Evolutionary conservation across 371 early-diverging fungal genomes (phyloP), one percentile per base, ranked within the genome.

Genomic region (Mortierella sp.): DNA sequence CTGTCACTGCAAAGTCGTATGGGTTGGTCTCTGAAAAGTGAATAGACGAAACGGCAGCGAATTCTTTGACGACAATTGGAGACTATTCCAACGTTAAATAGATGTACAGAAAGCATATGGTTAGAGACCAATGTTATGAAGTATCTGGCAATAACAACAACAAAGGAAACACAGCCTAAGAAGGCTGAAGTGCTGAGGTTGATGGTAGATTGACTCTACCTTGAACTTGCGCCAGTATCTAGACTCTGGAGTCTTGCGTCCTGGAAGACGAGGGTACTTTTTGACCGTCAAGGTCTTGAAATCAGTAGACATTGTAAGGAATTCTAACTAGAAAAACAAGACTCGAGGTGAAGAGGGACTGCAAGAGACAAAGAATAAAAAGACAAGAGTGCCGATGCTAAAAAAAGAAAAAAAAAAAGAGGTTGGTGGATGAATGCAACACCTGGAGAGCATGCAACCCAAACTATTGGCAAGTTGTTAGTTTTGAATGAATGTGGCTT

Each of bases 1-100:
- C 89, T 10, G 97, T 92, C 29, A 96, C 95, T 17, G 95, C 94
- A 79, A 97, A 94, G 80, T 96, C 95, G 82, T 95, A 87, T 9
- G 97, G 97, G 64, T 89, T 83, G n/a, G 88, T 75, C 34, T 93
- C 94, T 62, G 94, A 93, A 81, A 96, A 98, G 80, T 93, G 88
- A 26, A 97, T 89, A 31, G 93, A 91, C 32, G 93, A 90, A 57
- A 97, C 91, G 28, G 94, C 88, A 10, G 92, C 95, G 79, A 90
- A 93, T 84, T 97, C 98, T 85, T 95, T 95, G 76, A 96, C 88
- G 19, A 95, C 83, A 51, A 93, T 89, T 13, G 96, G 96, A 19
- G 92, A 89, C 95, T 91, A 80, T 13, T 45, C 42, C 17, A 61
- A 32, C 9, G 54, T 35, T 28, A 13, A 22, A 45, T 34, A 2